These are phyloP conservation scores for Pleurotus tuber-regium DNA, from an alignment of 768 basidiomycete species.

Conservation along the genomic window DNA sequence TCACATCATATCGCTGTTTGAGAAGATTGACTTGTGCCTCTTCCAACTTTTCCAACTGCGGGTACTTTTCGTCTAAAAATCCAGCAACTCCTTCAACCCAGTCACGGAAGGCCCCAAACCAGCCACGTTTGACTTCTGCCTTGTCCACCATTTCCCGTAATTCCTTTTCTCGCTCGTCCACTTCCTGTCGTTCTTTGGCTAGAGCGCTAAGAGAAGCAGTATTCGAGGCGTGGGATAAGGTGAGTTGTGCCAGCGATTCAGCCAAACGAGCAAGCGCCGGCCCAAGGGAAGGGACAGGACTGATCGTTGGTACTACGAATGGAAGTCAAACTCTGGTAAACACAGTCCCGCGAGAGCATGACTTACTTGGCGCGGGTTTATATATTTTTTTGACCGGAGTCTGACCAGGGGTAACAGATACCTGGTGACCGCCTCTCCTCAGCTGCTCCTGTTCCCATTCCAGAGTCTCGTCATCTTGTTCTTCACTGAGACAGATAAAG, in stretches of 20 bases:
- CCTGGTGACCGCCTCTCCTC: conserved; percentile 63
- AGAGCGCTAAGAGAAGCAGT: conserved; percentile 54
- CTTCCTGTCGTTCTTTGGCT: conserved; percentile 58
- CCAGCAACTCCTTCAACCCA: conserved; percentile 81
- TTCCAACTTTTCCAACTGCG: conserved; percentile 74
- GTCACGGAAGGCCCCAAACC: conserved; percentile 76
- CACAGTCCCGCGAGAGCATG: not conserved
- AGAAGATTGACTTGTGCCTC: conserved; percentile 71
- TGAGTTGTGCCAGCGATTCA: conserved; percentile 55
- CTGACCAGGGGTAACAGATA: conserved; percentile 33
- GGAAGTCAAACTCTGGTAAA: conserved; percentile 12
- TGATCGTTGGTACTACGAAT: conserved; percentile 59
- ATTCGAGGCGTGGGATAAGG: conserved; percentile 66
- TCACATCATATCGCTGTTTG: conserved; percentile 70
- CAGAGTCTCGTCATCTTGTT: conserved; percentile 78
- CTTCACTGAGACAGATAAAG: conserved; percentile 52
- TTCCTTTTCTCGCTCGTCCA: conserved; percentile 68
- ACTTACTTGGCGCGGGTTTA: conserved; percentile 68
- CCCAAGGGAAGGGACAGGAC: conserved; percentile 62
- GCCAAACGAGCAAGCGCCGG: conserved; percentile 61
- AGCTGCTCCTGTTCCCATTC: conserved; percentile 89
- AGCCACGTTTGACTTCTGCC: conserved; percentile 77
- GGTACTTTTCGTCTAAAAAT: conserved; percentile 92
- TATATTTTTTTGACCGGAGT: conserved; percentile 55
- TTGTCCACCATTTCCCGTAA: conserved; percentile 71